phyloP scores from a whole-genome alignment of 2,329 filamentous ascomycete species.

The Colletotrichum sidae region DNA sequence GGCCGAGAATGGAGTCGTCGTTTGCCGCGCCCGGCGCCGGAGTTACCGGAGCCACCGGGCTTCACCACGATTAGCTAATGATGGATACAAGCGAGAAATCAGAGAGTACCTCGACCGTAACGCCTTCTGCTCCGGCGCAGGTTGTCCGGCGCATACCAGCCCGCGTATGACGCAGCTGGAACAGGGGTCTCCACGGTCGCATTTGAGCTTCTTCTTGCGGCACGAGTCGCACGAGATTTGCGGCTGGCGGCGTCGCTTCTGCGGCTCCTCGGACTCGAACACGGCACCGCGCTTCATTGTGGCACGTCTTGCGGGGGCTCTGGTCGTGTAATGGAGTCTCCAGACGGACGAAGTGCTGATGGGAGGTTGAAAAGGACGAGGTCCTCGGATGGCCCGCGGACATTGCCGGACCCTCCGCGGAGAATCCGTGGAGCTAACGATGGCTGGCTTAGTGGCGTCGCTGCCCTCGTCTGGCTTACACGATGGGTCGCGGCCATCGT shows the following conservation, averaged over 20 bases:
- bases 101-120: not conserved
- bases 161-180: constrained; percentile 44
- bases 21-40: not conserved
- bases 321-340: not conserved
- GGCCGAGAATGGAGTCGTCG: constrained; percentile 39
- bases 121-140: not conserved
- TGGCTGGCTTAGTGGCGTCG: not conserved
- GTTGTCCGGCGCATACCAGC: constrained; percentile 41
- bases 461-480: no score
- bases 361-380: not conserved
- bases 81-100: no score
- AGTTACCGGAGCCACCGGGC: not conserved
- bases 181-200: constrained; percentile 44
- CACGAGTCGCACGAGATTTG: constrained; percentile 48
- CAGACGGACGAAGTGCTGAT: not conserved
- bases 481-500: no score
- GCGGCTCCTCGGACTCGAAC: not conserved
- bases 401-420: constrained; percentile 7
- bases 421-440: constrained; percentile 29
- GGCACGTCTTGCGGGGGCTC: no score
- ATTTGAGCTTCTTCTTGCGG: constrained; percentile 48
- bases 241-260: constrained; percentile 42
- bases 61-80: not conserved
- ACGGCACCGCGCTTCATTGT: constrained; percentile 23
- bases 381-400: constrained; percentile 22